Conservation (phyloP, 2,329 filamentous ascomycete species). For the Pseudogymnoascus pannorum region DNA sequence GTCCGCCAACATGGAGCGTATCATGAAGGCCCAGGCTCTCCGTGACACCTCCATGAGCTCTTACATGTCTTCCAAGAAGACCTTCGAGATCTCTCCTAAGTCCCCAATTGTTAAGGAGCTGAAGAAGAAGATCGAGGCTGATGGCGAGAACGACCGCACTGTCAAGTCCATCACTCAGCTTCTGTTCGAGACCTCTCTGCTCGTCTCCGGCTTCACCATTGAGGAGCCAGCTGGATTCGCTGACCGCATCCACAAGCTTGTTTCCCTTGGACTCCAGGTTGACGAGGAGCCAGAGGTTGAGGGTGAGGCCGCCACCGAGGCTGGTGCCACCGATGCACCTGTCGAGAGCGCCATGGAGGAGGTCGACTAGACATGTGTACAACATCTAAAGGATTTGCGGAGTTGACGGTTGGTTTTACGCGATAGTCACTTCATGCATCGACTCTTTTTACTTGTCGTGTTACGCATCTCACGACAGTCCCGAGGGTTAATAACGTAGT, state of each 20-base stretch:
- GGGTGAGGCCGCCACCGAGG: constrained; percentile 53
- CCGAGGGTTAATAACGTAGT: constrained; percentile 6
- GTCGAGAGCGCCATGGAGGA: constrained; percentile 93
- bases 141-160: constrained; percentile 96
- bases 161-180: constrained; percentile 99
- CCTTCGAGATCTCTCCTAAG: constrained; percentile 99
- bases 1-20: constrained; percentile 99
- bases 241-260: constrained; percentile 99
- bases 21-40: constrained; percentile 99
- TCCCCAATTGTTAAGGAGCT: constrained; percentile 97
- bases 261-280: constrained; percentile 94
- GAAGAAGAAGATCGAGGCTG: constrained; percentile 96
- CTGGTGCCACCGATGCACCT: constrained; percentile 47
- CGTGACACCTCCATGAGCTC: constrained; percentile 99
- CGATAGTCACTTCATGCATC: constrained; percentile 8
- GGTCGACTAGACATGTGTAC: constrained; percentile 68
- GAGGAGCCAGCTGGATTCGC: constrained; percentile 97
- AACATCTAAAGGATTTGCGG: constrained; percentile 9
- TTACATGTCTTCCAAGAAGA: constrained; percentile 99
- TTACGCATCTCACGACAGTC: constrained; percentile 11
- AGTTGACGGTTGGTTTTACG: constrained; percentile 7
- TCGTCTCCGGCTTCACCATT: constrained; percentile 99
- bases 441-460: constrained; percentile 9
- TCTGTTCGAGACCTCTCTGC: constrained; percentile 95
- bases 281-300: constrained; percentile 81